Evolutionary conservation across 1,284 basidiomycete species (phyloP), one percentile per base, ranked within the genome.

Genomic region (Cutaneotrichosporon curvatum): DNA sequence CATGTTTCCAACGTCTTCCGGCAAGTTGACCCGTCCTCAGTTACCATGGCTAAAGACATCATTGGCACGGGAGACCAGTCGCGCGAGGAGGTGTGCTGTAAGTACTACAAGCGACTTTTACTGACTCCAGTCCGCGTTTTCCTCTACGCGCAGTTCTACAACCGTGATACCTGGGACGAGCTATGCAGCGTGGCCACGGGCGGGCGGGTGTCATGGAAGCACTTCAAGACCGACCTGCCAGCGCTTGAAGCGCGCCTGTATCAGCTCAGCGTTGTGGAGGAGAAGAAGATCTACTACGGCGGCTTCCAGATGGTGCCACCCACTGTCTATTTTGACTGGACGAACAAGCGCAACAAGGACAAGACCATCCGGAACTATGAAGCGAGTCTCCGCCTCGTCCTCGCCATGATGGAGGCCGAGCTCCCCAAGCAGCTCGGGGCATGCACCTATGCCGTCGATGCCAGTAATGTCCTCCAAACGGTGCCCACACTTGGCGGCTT

Each of bases 261-360:
- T 34, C 16, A 52, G 2, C 36, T 39, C n/a, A 59, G 56, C 16
- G 20, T 56, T 14, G 36, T 50, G 10, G 47, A 53, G 21, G 38
- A 45, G 15, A 35, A 56, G 38, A 48, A 33, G 14, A 54, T 64
- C 33, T 64, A 62, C 45, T 45, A 40, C 12, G 51, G 49, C 14
- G 57, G 50, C 12, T 64, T 64, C 45, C 62, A 64, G 47, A 22
- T 59, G n/a, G 62, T 64, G 5, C 62, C 62, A 12, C 62, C 62
- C 2, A 62, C 57, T 1, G 33, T 57, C n/a, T 59, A 62, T 46
- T 64, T 61, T 37, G 25, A 36, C 11, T 19, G 39, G n/a, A 38
- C 37, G 19, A 15, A 48, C 22, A 22, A 51, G 37, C 37, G 51
- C 6, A 53, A 53, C 41, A 11, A 28, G 5, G 19, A 22, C 16